phyloP scores from a whole-genome alignment of 768 basidiomycete species.

The Erythrobasidium yunnanense region DNA sequence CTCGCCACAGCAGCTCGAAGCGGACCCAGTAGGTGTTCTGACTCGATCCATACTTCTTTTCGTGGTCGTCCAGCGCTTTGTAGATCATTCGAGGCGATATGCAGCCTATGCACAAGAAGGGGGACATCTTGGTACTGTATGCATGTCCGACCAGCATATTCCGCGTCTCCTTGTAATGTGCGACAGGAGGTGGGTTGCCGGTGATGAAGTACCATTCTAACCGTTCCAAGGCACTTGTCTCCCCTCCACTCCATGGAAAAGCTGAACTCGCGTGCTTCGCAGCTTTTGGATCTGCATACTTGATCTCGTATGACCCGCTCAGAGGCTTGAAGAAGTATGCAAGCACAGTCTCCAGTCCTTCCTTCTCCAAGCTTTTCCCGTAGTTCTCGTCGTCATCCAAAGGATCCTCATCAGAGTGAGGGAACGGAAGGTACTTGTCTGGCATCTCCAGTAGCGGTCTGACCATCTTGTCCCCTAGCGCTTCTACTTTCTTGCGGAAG shows the following conservation, averaged over 20 bases:
- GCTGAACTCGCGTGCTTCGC: constrained; percentile 33
- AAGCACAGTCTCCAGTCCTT: constrained; percentile 27
- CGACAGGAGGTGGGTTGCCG: constrained; percentile 30
- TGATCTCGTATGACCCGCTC: constrained; percentile 23
- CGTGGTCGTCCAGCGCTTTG: constrained; percentile 29
- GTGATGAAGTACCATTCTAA: constrained; percentile 43
- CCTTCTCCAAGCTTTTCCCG: constrained; percentile 14
- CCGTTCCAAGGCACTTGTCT: constrained; percentile 39
- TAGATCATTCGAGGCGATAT: constrained; percentile 36
- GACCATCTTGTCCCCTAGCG: constrained; percentile 40
- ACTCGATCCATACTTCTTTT: constrained; percentile 38
- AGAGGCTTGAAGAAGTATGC: constrained; percentile 37
- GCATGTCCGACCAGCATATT: constrained; percentile 44
- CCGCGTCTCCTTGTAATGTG: constrained; percentile 43
- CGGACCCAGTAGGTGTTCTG: constrained; percentile 44
- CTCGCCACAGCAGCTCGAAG: constrained; percentile 45
- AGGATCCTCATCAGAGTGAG: constrained; percentile 29
- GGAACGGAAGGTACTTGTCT: constrained; percentile 38
- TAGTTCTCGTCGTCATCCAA: constrained; percentile 24
- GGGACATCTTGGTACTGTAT: constrained; percentile 45
- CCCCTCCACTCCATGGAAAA: constrained; percentile 42
- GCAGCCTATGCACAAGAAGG: constrained; percentile 42
- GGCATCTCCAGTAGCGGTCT: constrained; percentile 38
- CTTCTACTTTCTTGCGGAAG: constrained; percentile 45
- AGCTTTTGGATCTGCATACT: constrained; percentile 25